Conservation (phyloP, 2,329 filamentous ascomycete genomes). For the Venturia nashicola region DNA sequence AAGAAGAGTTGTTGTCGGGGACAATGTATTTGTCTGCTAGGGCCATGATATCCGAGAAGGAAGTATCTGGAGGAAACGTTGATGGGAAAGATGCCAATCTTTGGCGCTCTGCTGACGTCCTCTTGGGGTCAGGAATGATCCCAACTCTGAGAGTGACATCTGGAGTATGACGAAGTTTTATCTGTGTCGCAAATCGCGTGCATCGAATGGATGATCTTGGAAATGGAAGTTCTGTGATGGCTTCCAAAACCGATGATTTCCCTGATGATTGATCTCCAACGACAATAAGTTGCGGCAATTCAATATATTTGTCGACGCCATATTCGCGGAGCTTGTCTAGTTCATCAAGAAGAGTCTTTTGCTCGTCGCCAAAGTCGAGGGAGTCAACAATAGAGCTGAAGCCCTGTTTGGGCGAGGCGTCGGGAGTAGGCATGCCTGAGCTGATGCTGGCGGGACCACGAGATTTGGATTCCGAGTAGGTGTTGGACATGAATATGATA, state of each 20-base stretch:
- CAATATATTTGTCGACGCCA: slow-evolving; percentile 9
- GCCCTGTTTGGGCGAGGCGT: slow-evolving; percentile 5
- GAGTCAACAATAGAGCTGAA: slow-evolving; percentile 6
- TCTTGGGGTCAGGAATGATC: slow-evolving; percentile 8
- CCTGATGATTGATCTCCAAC: slow-evolving; percentile 17
- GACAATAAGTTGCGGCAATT: slow-evolving; percentile 15
- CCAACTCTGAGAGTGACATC: background rate
- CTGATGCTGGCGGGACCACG: slow-evolving; percentile 3
- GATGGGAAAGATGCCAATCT: slow-evolving; percentile 4
- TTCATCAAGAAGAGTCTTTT: slow-evolving; percentile 9
- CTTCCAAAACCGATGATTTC: slow-evolving; percentile 15
- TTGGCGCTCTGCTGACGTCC: slow-evolving; percentile 2
- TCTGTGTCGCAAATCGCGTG: slow-evolving; percentile 14
- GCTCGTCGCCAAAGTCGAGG: slow-evolving; percentile 9
- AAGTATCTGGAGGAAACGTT: background rate
- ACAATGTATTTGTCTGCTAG: background rate
- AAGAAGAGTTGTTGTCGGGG: slow-evolving; percentile 2
- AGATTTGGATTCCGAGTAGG: background rate
- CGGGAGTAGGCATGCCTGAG: slow-evolving; percentile 10
- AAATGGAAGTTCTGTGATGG: slow-evolving; percentile 14
- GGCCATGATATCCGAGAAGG: slow-evolving; percentile 9
- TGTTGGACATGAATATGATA: background rate
- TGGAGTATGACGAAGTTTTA: slow-evolving; percentile 11
- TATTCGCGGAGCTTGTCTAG: slow-evolving; percentile 10
- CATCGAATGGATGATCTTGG: slow-evolving; percentile 12